Base-by-base conservation (phyloP, 2,329 filamentous ascomycete genomes). In the Ilyonectria robusta region DNA sequence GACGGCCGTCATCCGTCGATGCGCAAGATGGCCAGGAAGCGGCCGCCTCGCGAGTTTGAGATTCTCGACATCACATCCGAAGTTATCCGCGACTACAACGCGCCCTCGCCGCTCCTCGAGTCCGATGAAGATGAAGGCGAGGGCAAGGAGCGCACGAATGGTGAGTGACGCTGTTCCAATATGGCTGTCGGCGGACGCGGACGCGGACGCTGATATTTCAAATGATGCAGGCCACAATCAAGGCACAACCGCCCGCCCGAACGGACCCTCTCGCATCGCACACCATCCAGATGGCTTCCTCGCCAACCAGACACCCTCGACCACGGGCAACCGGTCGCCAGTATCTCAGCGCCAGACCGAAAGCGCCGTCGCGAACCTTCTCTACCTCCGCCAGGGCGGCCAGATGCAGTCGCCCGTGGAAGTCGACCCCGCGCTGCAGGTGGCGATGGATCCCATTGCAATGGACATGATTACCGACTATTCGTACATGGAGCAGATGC, bases 21-120 rank as follows among this genome's bases (percentile, higher is more conserved):
- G 80, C 68, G 72, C 6, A 74, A 70, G 53, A 75, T 72, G 72
- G 75, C 75, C 1, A 71, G 69, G 51, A 74, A 72, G 56, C 72
- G 73, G 6, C 74, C 75, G 11, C 72, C 74, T 2, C 75, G 70
- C 42, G 75, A 74, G 21, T 81, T 77, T 64, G 77, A 80, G 74
- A 81, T 82, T n/a, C 67, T 81, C 15, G 79, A 82, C 51, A 65
- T 81, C 21, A 80, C 80, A 2, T 74, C 75, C 13, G 78, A 82
- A 64, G 77, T 82, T 3, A 79, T 81, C 53, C 77, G 80, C 62
- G 80, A 81, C 54, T 81, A 81, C 33, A 72, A 78, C 37, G 67
- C 72, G 5, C 73, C 73, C 3, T 71, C 74, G 50, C 70, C 74
- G 3, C 62, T 62, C 19, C 50, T 67, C 2, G 72, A 73, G 13